Evolutionary conservation across 1,139 yeast species (phyloP), one percentile per base, ranked within the genome.

Genomic region (Eremothecium coryli): DNA sequence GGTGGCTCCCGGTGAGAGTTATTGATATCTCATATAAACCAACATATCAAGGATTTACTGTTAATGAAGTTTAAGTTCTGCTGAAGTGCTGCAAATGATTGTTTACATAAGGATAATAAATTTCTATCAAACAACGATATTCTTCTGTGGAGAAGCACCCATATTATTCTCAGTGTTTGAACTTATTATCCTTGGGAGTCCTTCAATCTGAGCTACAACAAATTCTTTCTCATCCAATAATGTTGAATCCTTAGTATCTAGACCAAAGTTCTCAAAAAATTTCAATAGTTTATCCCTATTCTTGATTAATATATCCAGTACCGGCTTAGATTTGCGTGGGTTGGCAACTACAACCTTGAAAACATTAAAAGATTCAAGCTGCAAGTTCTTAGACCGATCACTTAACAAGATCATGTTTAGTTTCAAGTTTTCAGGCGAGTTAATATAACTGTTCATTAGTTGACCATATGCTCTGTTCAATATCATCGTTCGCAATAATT

Each of bases 341-440:
- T 90, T 90, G 5, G 96, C 98, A 23, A 86, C 88, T 60, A 90
- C 85, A 27, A 79, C 82, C 59, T 90, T 90, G 63, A 90, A 90
- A 24, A 90, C 80, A 49, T 90, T 90, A 54, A 90, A 90, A 3
- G 95, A 90, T 58, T 90, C 98, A 38, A 76, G 63, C 55, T 86
- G 95, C 40, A 90, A 68, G 56, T 86, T 88, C 49, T 81, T 82
- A 49, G 93, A 86, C 58, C 81, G 82, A 54, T 90, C 96, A 43
- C 93, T 80, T 46, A 90, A 65, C 40, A 86, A 62, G 25, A 82
- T 69, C 98, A 90, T 90, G 27, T 85, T 74, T 37, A 85, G 62
- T 56, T 90, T 88, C 47, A 90, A 65, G 51, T 86, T 88, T 36
- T 76, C 84, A 1, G 93, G 76, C 38, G 81, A 80, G 48, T 77